A percentile compares a stretch with the other conserved stretches of the same genome.
Conservation (phyloP, 192 early-diverging fungal species). For the Jimgerdemannia flammicorona region DNA sequence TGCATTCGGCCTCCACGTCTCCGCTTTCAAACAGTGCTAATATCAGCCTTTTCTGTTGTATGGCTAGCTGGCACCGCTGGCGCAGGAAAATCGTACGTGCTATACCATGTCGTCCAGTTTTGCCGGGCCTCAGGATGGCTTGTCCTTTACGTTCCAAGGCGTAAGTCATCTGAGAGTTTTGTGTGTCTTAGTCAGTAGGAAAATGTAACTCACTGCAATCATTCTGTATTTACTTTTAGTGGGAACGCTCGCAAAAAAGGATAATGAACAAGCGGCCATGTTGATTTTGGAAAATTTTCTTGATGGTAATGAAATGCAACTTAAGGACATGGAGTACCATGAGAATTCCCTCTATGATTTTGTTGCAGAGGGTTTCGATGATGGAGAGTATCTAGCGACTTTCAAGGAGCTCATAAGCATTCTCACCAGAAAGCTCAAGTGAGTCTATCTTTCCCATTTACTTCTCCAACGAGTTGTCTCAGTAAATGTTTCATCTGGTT, state of each 20-base stretch:
- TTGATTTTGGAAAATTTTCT: constrained; percentile 7
- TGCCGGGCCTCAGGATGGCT: constrained; percentile 7
- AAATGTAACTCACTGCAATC: constrained; percentile 3
- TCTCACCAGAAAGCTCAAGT: too few relatives aligned
- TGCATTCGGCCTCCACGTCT: too few relatives aligned
- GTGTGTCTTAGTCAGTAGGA: constrained; percentile 3
- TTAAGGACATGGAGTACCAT: constrained; percentile 4
- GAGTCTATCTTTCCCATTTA: too few relatives aligned
- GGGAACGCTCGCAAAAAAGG: not conserved
- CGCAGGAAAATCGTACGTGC: too few relatives aligned
- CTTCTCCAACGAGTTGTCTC: too few relatives aligned
- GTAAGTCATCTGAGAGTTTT: constrained; percentile 11
- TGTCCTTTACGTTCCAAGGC: constrained; percentile 6
- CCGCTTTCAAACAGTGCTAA: too few relatives aligned
- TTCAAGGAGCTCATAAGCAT: too few relatives aligned
- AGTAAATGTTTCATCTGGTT: too few relatives aligned
- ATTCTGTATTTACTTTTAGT: constrained; percentile 13
- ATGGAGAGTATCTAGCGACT: constrained; percentile 1
- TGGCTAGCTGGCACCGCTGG: too few relatives aligned
- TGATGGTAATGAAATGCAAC: constrained; percentile 7
- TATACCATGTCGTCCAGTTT: too few relatives aligned
- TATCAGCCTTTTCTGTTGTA: too few relatives aligned
- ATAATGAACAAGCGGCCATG: constrained; percentile 4
- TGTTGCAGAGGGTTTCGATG: constrained; percentile 1
- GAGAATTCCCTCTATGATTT: constrained; percentile 7